Conservation (phyloP, 352 stramenopile species). For the Phytophthora megakarya region DNA sequence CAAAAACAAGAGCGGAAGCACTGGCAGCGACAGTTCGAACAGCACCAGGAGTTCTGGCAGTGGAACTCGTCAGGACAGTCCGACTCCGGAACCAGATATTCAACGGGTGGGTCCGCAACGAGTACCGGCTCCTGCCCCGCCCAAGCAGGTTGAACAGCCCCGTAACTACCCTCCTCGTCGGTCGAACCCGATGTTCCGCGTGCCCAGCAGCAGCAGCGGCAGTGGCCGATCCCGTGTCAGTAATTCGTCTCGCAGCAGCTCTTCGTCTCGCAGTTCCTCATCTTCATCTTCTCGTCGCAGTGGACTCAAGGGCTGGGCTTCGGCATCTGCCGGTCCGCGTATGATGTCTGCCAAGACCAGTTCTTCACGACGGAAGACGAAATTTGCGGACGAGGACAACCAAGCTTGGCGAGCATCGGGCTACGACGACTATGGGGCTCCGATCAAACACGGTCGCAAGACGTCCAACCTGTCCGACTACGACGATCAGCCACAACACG, state of each 20-base stretch:
- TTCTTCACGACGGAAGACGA: constrained; percentile 17
- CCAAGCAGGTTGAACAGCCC: constrained; percentile 27
- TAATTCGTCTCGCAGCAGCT: constrained; percentile 35
- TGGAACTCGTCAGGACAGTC: constrained; percentile 17
- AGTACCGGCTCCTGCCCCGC: constrained; percentile 30
- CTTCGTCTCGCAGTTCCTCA: constrained; percentile 27
- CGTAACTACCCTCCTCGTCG: constrained; percentile 37
- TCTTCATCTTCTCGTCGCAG: constrained; percentile 28
- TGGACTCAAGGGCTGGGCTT: constrained; percentile 34
- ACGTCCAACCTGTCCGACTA: constrained; percentile 25
- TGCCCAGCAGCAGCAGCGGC: constrained; percentile 21
- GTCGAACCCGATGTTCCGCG: constrained; percentile 25
- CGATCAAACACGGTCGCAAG: constrained; percentile 24
- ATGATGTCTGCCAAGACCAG: constrained; percentile 23
- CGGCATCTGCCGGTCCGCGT: constrained; percentile 34
- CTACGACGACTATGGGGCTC: constrained; percentile 23
- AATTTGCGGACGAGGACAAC: too few species aligned
- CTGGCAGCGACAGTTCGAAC: constrained; percentile 29
- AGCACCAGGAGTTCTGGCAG: constrained; percentile 36
- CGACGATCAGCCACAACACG: constrained; percentile 29
- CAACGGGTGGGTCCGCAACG: constrained; percentile 34
- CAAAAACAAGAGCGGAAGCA: constrained; percentile 29
- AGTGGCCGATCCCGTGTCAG: constrained; percentile 24
- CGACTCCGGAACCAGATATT: constrained; percentile 27
- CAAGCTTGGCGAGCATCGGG: constrained; percentile 18